Evolutionary conservation across 495 filamentous ascomycete species (phyloP), one percentile per base, ranked within the genome.

Genomic region (Talaromyces ruber): DNA sequence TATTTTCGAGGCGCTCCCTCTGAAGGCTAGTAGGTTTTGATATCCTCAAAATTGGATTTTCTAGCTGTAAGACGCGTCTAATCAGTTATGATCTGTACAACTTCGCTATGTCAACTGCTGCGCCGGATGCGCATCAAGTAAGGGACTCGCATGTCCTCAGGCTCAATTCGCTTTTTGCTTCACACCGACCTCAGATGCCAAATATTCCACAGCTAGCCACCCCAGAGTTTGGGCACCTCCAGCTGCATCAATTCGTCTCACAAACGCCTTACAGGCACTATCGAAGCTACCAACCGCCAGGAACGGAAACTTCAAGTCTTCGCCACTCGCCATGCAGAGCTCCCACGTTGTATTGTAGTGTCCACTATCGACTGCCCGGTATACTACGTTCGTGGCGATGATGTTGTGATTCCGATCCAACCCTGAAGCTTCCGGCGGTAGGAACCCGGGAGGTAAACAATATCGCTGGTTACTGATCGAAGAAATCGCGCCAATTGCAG

Each of bases 281-380:
- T 81, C 70, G 62, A 90, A 90, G 66, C 89, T 85, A 29, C 79
- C 77, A 21, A 68, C 64, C 22, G 76, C 80, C 14, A 89, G 76
- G 58, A 82, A 83, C n/a, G 86, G 86, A 55, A 76, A 79, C 47
- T 58, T 45, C 51, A 68, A 72, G 59, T 73, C 54, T 32, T n/a
- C 63, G 64, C 65, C 70, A 14, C 68, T 59, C 25, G 67, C 64
- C 39, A 60, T 60, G 57, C 21, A 43, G 29, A 57, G 26, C 25
- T 47, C 43, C 39, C 43, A 47, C 43, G 43, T 47, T 47, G 18
- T 47, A n/a, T 47, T 21, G 43, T 24, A 54, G 26, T 54, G 51
- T 25, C 21, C 22, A 28, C 51, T 28, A 7, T 25, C 22, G 8
- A 26, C 16, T 14, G 51, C 28, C 24, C 51, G 21, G n/a, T n/a